phyloP scores from a whole-genome alignment of 495 filamentous ascomycete species.

The Amniculicola lignicola region DNA sequence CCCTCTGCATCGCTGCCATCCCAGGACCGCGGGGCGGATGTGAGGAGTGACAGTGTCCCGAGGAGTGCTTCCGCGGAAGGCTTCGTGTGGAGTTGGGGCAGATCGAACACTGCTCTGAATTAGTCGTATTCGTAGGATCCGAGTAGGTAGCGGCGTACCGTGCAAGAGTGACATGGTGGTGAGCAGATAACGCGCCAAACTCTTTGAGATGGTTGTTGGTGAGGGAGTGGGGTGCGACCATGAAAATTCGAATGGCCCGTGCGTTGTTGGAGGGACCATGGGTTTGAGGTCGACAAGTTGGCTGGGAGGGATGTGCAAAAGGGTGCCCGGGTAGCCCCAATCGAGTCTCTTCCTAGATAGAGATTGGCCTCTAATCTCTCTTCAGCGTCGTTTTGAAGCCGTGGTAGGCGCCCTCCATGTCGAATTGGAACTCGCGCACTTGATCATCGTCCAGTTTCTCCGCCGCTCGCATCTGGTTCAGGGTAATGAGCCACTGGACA shows the following conservation, averaged over 20 bases:
- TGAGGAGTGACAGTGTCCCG: constrained; percentile 39
- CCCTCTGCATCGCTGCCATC: not conserved
- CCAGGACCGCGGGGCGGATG: constrained; percentile 47
- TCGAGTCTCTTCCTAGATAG: no score
- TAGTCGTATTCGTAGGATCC: not conserved
- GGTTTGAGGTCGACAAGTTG: no score
- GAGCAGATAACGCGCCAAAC: no score
- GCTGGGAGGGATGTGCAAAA: no score
- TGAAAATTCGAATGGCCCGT: not conserved
- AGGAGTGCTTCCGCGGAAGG: constrained; percentile 43
- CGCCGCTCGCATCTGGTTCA: constrained; percentile 95
- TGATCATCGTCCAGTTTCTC: constrained; percentile 87
- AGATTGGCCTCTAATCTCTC: constrained; percentile 25
- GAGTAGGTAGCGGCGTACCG: constrained; percentile 1
- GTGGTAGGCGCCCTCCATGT: constrained; percentile 86
- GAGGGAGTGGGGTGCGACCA: no score
- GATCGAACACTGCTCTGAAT: constrained; percentile 44
- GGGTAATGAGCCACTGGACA: constrained; percentile 92
- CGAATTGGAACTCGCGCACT: constrained; percentile 78
- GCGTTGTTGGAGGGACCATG: no score
- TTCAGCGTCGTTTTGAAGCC: constrained; percentile 77
- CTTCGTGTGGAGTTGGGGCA: constrained; percentile 49
- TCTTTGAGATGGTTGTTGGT: no score
- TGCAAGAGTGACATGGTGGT: constrained; percentile 8
- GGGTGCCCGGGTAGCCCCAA: no score